Percentiles rank a stretch among this genome's conserved stretches.
phyloP scores from a whole-genome alignment of 2,329 filamentous ascomycete genomes.

The Sporothrix schenckii region DNA sequence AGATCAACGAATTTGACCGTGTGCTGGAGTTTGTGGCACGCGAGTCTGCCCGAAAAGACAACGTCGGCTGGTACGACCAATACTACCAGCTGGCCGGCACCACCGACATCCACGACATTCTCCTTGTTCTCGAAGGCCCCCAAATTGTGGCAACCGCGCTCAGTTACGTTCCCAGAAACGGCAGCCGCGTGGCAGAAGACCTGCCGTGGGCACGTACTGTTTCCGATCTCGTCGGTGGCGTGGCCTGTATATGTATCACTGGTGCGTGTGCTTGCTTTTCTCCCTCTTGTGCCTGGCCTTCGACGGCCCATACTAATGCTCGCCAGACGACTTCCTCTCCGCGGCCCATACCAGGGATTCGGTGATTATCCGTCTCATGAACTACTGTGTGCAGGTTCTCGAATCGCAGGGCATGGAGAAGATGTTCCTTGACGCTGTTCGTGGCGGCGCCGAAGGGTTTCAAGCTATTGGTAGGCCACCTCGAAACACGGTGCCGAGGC shows the following conservation, averaged over 20 bases:
- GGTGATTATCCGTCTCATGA: conserved; percentile 57
- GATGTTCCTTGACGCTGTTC: conserved; percentile 61
- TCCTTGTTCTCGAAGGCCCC: conserved; percentile 56
- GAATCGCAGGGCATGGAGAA: conserved; percentile 54
- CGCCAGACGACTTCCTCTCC: conserved; percentile 49
- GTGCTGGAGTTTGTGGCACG: conserved; percentile 56
- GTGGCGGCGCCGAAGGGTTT: conserved; percentile 54
- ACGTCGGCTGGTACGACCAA: conserved; percentile 63
- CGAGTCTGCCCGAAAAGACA: conserved; percentile 51
- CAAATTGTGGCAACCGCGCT: conserved; percentile 58
- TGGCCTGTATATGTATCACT: conserved; percentile 63
- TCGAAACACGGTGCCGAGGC: neutral
- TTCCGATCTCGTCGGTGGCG: conserved; percentile 57
- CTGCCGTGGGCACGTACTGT: conserved; percentile 60
- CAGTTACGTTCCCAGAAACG: conserved; percentile 54
- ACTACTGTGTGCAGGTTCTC: conserved; percentile 55
- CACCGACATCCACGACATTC: conserved; percentile 54
- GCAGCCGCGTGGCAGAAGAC: conserved; percentile 53
- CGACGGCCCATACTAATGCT: neutral
- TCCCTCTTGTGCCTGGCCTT: neutral
- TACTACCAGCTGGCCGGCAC: conserved; percentile 57
- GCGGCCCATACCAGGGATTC: conserved; percentile 52
- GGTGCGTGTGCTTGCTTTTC: conserved; percentile 48
- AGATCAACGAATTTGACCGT: conserved; percentile 49
- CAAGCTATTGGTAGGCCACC: conserved; percentile 54